phyloP scores from a whole-genome alignment of 148 eudicot species.

The Drosera capensis region DNA sequence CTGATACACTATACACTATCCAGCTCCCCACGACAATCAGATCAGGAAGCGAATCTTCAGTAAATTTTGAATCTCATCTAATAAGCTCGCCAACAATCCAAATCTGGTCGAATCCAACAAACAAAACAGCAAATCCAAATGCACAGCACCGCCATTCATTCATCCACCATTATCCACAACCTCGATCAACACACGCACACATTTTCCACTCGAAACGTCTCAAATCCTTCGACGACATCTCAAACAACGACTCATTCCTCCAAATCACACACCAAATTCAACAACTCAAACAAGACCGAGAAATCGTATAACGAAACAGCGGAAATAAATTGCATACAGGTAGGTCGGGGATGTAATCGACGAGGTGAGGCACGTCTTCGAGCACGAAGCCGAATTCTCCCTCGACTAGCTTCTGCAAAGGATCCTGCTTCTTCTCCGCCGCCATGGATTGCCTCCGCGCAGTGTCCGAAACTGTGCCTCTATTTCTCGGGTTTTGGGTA shows the following conservation, averaged over 20 bases:
- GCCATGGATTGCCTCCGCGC: neutral
- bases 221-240: too few species aligned
- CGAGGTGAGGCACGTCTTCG: constrained; percentile 46
- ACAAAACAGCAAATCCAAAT: too few species aligned
- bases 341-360: constrained; percentile 32
- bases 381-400: constrained; percentile 39
- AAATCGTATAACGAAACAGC: neutral
- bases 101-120: too few species aligned
- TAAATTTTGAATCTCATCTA: too few species aligned
- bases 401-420: constrained; percentile 18
- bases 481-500: neutral
- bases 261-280: neutral
- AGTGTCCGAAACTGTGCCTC: neutral
- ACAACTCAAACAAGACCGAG: neutral
- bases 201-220: too few species aligned
- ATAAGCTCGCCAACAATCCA: too few species aligned
- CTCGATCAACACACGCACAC: too few species aligned
- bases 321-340: constrained; percentile 17
- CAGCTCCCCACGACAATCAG: too few species aligned
- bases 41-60: too few species aligned
- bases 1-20: too few species aligned
- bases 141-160: too few species aligned
- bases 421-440: neutral
- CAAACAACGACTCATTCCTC: neutral
- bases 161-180: too few species aligned